A percentile compares a stretch with the other conserved stretches of the same genome.
These are phyloP conservation scores for Jacaranda mimosifolia DNA, from an alignment of 257 asterid species.

Conservation along the genomic window DNA sequence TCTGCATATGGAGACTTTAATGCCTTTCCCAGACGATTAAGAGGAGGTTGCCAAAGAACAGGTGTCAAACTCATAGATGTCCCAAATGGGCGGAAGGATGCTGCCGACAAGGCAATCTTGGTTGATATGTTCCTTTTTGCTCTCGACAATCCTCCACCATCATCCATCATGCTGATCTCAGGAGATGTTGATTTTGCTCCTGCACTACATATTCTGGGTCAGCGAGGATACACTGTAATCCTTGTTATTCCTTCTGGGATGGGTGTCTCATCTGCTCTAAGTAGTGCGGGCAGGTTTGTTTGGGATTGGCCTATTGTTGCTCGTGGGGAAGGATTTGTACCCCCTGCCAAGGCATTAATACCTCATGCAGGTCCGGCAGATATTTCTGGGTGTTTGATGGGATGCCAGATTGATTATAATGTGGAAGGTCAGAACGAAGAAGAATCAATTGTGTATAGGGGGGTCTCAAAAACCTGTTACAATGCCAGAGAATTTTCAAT, in stretches of 20 bases:
- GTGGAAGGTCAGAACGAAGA: constrained; percentile 67
- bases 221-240: constrained; percentile 88
- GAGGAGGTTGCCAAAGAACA: constrained; percentile 97
- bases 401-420: constrained; percentile 50
- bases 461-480: constrained; percentile 49
- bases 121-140: constrained; percentile 98
- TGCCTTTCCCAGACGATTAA: constrained; percentile 77
- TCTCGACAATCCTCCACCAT: constrained; percentile 92
- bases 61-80: constrained; percentile 92
- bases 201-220: constrained; percentile 94
- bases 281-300: constrained; percentile 86
- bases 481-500: constrained; percentile 53
- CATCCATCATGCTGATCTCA: constrained; percentile 87
- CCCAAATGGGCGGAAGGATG: constrained; percentile 93
- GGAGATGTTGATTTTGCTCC: constrained; percentile 98
- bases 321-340: constrained; percentile 88
- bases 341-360: constrained; percentile 55
- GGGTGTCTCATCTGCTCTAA: constrained; percentile 82
- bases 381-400: constrained; percentile 45
- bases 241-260: constrained; percentile 79
- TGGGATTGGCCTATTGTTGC: constrained; percentile 95
- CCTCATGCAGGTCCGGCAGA: constrained; percentile 53
- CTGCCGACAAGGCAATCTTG: constrained; percentile 94
- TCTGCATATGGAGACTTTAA: constrained; percentile 93
- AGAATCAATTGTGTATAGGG: constrained; percentile 81